A percentile compares a stretch with the other conserved stretches of the same genome.
Evolutionary conservation across 768 basidiomycete species (phyloP).

Genomic region (Podaxis sp.): DNA sequence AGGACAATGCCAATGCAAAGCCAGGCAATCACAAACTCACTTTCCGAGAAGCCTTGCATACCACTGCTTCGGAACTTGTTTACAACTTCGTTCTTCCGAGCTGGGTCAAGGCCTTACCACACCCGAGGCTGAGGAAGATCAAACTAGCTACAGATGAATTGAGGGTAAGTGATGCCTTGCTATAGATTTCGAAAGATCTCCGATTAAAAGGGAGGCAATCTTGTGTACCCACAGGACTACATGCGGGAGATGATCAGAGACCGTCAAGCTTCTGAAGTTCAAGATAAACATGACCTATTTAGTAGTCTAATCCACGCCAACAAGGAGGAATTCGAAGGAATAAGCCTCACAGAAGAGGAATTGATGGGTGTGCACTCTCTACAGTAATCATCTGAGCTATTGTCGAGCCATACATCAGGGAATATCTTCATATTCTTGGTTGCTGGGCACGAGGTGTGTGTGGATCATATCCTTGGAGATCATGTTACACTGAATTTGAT

Average conservation of each 20-base stretch:
- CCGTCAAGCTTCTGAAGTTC: constrained; percentile 31
- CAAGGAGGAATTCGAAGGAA: constrained; percentile 29
- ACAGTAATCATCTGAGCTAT: neutral
- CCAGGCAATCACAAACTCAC: constrained; percentile 42
- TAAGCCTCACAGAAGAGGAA: constrained; percentile 39
- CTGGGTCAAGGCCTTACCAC: constrained; percentile 33
- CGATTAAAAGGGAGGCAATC: neutral
- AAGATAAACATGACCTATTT: constrained; percentile 46
- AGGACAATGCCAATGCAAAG: constrained; percentile 26
- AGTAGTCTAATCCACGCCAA: constrained; percentile 48
- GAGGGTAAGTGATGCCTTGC: constrained; percentile 25
- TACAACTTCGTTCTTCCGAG: constrained; percentile 34
- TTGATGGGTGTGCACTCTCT: constrained; percentile 27
- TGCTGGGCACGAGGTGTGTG: constrained; percentile 53
- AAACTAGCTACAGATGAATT: constrained; percentile 39
- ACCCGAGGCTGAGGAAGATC: constrained; percentile 17
- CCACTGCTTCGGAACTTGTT: constrained; percentile 32
- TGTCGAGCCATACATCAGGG: constrained; percentile 19
- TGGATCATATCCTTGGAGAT: neutral
- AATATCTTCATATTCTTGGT: constrained; percentile 52
- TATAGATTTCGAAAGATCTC: neutral
- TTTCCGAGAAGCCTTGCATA: constrained; percentile 45
- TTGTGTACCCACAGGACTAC: constrained; percentile 23
- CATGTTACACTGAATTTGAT: neutral
- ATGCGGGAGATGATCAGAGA: constrained; percentile 51